Percentiles rank a stretch among this genome's conserved stretches.
These are phyloP conservation scores for Backusella circina DNA, from an alignment of 192 early-diverging fungal species.

Conservation along the genomic window DNA sequence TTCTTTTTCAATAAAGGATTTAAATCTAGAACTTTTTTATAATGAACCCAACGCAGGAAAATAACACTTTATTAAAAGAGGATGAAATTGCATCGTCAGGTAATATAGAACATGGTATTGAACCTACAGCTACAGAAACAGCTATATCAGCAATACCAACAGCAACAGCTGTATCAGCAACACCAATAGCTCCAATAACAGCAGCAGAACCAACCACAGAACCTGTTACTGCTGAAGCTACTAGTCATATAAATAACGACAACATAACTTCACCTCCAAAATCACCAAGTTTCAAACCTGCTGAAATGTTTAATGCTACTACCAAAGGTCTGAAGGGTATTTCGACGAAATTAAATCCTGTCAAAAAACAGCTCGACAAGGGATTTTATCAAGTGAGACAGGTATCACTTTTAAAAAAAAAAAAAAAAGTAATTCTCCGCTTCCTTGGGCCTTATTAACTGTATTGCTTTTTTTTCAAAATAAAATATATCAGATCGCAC, in stretches of 20 bases:
- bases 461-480: conserved; percentile 45
- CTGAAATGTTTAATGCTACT: conserved; percentile 1
- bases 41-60: background rate
- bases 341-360: conserved; percentile 36
- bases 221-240: background rate
- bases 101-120: background rate
- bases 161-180: background rate
- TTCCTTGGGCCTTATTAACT: background rate
- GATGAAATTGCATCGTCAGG: background rate
- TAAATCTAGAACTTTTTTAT: background rate
- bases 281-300: background rate
- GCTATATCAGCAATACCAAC: background rate
- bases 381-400: conserved; percentile 42
- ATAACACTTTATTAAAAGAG: background rate
- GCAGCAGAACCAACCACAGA: background rate
- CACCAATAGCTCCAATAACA: background rate
- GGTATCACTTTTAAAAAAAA: conserved; percentile 20
- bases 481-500: background rate
- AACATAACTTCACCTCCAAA: conserved; percentile 16
- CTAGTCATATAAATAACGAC: background rate
- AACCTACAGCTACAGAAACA: background rate
- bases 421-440: background rate
- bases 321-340: conserved; percentile 40
- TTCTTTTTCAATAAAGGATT: background rate
- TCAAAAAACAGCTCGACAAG: conserved; percentile 38